phyloP scores from a whole-genome alignment of 371 early-diverging fungal species.

The Apophysomyces variabilis region DNA sequence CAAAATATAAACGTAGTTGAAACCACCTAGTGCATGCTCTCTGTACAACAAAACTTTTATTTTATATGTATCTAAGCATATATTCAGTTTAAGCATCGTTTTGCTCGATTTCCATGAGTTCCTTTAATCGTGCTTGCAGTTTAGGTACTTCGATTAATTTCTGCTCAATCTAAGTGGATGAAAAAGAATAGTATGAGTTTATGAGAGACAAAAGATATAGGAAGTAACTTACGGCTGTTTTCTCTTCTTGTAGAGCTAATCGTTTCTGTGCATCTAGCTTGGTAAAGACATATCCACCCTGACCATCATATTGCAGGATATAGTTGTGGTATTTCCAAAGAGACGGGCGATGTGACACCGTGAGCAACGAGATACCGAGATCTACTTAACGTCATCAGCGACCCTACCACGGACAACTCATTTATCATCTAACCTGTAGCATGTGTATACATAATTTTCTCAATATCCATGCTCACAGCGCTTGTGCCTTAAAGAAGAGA shows the following conservation, averaged over 20 bases:
- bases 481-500: conserved; percentile 53
- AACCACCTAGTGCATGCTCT: too few relatives aligned
- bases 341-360: conserved; percentile 89
- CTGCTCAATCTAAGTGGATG: conserved; percentile 60
- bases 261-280: conserved; percentile 88
- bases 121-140: conserved; percentile 70
- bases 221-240: conserved; percentile 52
- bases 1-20: too few relatives aligned
- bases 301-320: conserved; percentile 86
- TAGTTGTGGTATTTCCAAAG: conserved; percentile 89
- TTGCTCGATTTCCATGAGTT: conserved; percentile 46
- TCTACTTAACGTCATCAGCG: conserved; percentile 25
- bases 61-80: too few relatives aligned
- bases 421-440: conserved; percentile 60
- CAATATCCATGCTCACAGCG: conserved; percentile 91
- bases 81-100: neutral
- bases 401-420: neutral
- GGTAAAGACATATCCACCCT: conserved; percentile 87
- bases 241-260: conserved; percentile 80
- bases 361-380: conserved; percentile 85
- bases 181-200: neutral
- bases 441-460: conserved; percentile 89
- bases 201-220: neutral
- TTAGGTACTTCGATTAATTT: conserved; percentile 75
- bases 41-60: too few relatives aligned